Evolutionary conservation across 1,284 basidiomycete species (phyloP), one percentile per base, ranked within the genome.

Genomic region (Melanopsichium pennsylvanicum): DNA sequence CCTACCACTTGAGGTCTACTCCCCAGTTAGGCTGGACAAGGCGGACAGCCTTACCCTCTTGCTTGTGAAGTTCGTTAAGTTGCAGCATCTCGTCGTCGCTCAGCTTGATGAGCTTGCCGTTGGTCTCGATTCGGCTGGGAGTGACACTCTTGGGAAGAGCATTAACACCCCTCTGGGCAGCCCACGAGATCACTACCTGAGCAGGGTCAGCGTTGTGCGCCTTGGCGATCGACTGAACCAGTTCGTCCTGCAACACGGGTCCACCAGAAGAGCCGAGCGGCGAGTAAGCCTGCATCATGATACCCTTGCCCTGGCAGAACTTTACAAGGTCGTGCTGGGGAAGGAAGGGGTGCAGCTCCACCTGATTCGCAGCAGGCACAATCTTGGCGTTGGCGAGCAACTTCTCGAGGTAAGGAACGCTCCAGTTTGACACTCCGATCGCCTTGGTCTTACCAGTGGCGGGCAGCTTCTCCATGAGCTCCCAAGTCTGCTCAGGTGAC

Each of bases 261-360:
- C 52, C 58, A 21, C 60, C 69, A 4, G 56, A 70, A 5, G 61
- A 67, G 12, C 74, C 74, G n/a, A 76, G 63, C 6, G 74, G 74
- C 26, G 66, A 70, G 59, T 76, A 76, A 26, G 72, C 72, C 35
- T 74, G 57, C 23, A 52, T 46, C 15, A 56, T 13, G 29, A 70
- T 73, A 27, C 60, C 62, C 31, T 43, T 41, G 37, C 25, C 12
- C 47, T 85, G 56, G 70, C 88, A 89, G 82, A 87, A 84, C 52
- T 91, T 82, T 31, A 94, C 85, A 25, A 94, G 85, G 72, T 92
- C 89, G 1, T 88, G 88, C 81, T 94, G 91, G 16, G 92, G 89
- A 37, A 72, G 60, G 55, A 60, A 70, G 31, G 67, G 64, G 40
- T 75, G 72, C n/a, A 69, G 54, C 64, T 73, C 71, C 11, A 72